Evolutionary conservation across 768 basidiomycete species (phyloP).

Genomic region (Hemileccinum rubropunctum): DNA sequence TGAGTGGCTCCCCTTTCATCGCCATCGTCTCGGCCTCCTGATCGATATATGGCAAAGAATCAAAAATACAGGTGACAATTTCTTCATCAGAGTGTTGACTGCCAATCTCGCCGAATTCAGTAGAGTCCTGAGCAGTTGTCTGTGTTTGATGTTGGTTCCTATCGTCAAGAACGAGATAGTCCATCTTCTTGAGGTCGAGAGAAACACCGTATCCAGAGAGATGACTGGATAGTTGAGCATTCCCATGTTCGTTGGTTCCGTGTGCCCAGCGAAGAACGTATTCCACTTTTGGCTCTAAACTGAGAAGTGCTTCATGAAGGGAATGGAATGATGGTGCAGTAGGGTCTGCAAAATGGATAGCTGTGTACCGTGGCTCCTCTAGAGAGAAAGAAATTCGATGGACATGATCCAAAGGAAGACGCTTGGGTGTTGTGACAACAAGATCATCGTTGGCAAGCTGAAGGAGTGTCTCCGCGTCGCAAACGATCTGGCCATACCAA

Average conservation of each 20-base stretch:
- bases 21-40: slow-evolving; percentile 31
- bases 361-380: slow-evolving; percentile 53
- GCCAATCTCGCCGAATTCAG: background rate
- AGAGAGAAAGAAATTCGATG: slow-evolving; percentile 48
- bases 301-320: slow-evolving; percentile 65
- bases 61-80: slow-evolving; percentile 27
- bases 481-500: slow-evolving; percentile 75
- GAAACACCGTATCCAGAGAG: slow-evolving; percentile 91
- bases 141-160: slow-evolving; percentile 36
- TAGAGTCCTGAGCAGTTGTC: background rate
- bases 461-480: slow-evolving; percentile 59
- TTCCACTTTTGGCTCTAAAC: slow-evolving; percentile 49
- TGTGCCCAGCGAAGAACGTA: slow-evolving; percentile 63
- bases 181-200: slow-evolving; percentile 94
- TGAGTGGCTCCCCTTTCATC: slow-evolving; percentile 42
- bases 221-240: slow-evolving; percentile 34
- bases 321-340: slow-evolving; percentile 64
- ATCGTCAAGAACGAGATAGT: slow-evolving; percentile 94
- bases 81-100: slow-evolving; percentile 20
- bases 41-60: slow-evolving; percentile 29
- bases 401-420: slow-evolving; percentile 78
- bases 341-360: slow-evolving; percentile 76
- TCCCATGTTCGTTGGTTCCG: slow-evolving; percentile 35
- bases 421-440: slow-evolving; percentile 28
- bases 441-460: slow-evolving; percentile 46